Evolutionary conservation across 2,329 filamentous ascomycete genomes (phyloP), one percentile per base, ranked within the genome.

Genomic region (Ophioceras dolichostomum): DNA sequence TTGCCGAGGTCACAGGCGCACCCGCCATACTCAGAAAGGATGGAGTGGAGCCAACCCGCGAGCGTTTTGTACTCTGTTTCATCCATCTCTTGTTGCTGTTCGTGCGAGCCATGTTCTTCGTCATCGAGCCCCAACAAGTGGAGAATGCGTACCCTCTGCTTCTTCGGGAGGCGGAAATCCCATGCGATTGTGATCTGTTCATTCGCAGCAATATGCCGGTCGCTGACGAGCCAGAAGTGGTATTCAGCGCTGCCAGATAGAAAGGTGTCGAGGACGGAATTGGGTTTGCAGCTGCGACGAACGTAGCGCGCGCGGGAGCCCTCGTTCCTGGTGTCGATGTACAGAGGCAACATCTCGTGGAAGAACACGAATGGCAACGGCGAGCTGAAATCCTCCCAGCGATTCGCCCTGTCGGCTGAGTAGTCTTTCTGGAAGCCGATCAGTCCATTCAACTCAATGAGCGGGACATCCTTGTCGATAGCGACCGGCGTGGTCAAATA

Each of bases 151-250:
- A 60, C 55, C 38, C 64, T 63, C 2, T 66, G 60, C 43, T 61
- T 71, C 52, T 65, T 80, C 48, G 64, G 73, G 46, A 70, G 71
- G 45, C 58, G 73, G 59, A 69, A 89, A 51, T 76, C 84, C 84
- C 67, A 85, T 37, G 63, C 73, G 47, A 68, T 72, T 19, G 67
- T 84, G 49, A 73, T 75, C 49, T 77, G 73, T 49, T 78, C 75
- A 29, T 69, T 65, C 1, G 76, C 65, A 13, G 69, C 59, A 39
- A 96, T 87, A 27, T 79, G 70, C 37, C 82, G 73, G 47, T 84
- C 84, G 48, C 86, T 87, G 41, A 94, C 76, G 44, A 95, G 79
- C 73, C 89, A 95, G 56, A 96, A 94, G 53, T 91, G 85, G 52
- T 89, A 94, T 45, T 89, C 80, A 1, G 77, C 79, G 4, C 73